Evolutionary conservation across 495 filamentous ascomycete genomes (phyloP).

Genomic region (Podospora comata): DNA sequence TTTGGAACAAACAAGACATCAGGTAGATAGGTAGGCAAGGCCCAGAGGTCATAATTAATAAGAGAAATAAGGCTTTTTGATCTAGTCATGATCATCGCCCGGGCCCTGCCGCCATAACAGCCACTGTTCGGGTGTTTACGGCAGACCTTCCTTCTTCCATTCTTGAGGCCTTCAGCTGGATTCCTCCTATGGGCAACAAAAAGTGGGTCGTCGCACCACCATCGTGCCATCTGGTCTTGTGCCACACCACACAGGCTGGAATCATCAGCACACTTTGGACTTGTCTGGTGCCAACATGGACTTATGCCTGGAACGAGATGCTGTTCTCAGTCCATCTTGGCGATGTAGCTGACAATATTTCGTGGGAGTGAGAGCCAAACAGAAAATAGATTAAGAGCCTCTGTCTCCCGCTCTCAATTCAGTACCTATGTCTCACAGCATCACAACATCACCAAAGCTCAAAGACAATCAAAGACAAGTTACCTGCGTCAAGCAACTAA

Average conservation of each 20-base stretch:
- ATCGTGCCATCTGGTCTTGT: background rate
- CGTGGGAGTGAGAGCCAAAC: background rate
- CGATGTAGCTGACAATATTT: background rate
- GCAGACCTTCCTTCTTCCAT: too few species aligned
- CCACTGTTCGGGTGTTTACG: background rate
- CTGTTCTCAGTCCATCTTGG: background rate
- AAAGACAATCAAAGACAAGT: background rate
- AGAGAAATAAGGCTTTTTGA: too few species aligned
- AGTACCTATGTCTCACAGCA: background rate
- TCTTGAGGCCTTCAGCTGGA: background rate
- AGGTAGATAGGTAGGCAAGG: too few species aligned
- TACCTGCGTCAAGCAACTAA: background rate
- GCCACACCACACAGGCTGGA: background rate
- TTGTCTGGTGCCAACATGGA: background rate
- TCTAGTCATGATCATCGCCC: background rate
- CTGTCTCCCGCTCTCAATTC: background rate
- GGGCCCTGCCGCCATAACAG: background rate
- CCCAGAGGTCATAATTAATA: too few species aligned
- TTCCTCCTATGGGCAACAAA: background rate
- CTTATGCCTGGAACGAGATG: background rate
- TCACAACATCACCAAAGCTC: background rate
- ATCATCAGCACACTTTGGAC: background rate
- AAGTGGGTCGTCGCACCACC: background rate
- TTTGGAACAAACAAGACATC: too few species aligned
- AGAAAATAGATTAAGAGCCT: slow-evolving; percentile 6